Conservation (phyloP, 2,329 filamentous ascomycete species). For the Penicillium hordei region DNA sequence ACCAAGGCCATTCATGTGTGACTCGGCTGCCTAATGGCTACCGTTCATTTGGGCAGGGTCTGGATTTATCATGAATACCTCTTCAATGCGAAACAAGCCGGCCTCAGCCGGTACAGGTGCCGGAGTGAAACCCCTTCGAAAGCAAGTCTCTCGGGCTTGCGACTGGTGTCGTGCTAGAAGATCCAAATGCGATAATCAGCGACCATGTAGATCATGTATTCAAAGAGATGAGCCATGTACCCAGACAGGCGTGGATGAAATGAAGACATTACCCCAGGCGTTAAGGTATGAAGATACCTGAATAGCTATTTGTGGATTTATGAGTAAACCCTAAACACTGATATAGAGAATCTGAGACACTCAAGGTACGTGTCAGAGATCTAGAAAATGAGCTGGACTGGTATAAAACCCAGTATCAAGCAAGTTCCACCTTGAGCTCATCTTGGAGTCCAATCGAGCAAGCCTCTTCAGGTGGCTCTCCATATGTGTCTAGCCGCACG, state of each 20-base stretch:
- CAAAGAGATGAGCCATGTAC: neutral
- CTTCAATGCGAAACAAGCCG: neutral
- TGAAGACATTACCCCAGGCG: neutral
- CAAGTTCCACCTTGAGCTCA: neutral
- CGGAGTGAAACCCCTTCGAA: neutral
- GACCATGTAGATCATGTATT: neutral
- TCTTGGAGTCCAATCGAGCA: neutral
- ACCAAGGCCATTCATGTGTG: neutral
- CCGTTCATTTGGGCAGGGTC: neutral
- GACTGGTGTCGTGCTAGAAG: neutral
- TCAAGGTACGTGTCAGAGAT: neutral
- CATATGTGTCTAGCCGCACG: neutral
- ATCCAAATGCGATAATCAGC: neutral
- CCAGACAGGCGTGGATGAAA: neutral
- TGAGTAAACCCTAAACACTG: neutral
- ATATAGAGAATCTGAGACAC: neutral
- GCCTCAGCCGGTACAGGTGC: neutral
- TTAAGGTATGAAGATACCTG: neutral
- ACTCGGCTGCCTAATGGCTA: neutral
- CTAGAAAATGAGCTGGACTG: neutral
- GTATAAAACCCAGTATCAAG: neutral
- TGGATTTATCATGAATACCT: neutral
- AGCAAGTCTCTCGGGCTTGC: neutral
- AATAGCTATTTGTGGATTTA: neutral
- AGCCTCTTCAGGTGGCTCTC: neutral